A percentile compares a stretch with the other conserved stretches of the same genome.
Evolutionary conservation across 1,139 yeast species (phyloP).

Genomic region (Geotrichum siamense): DNA sequence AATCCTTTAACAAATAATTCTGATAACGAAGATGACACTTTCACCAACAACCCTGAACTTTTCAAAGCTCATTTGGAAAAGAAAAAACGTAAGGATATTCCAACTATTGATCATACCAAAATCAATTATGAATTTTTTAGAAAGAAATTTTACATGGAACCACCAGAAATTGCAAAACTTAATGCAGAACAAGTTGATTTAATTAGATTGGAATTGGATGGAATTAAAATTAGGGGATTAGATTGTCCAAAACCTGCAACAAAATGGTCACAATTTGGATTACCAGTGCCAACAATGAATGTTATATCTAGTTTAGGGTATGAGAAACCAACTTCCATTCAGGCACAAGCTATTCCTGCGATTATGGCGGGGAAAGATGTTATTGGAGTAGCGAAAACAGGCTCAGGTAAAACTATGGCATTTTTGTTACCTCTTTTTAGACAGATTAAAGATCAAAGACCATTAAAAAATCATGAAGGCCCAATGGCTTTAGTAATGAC

Average conservation of each 20-base stretch:
- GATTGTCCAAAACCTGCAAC: constrained; percentile 59
- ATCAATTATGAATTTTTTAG: constrained; percentile 49
- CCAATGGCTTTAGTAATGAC: constrained; percentile 78
- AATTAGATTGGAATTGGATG: constrained; percentile 52
- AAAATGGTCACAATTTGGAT: constrained; percentile 77
- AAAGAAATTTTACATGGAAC: constrained; percentile 59
- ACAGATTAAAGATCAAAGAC: constrained; percentile 68
- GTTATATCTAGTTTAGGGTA: constrained; percentile 50
- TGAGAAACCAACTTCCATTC: constrained; percentile 74
- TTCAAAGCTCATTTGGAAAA: constrained; percentile 34
- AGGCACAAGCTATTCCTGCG: constrained; percentile 85
- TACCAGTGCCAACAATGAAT: constrained; percentile 52
- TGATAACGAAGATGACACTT: constrained; percentile 30
- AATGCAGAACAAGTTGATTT: constrained; percentile 48
- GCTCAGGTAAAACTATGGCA: constrained; percentile 91
- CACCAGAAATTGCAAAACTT: constrained; percentile 46
- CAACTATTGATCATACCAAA: constrained; percentile 42
- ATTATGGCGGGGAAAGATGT: constrained; percentile 86
- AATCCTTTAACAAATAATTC: constrained; percentile 22
- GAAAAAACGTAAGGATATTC: constrained; percentile 39
- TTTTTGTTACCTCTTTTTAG: constrained; percentile 77
- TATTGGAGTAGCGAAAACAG: constrained; percentile 92
- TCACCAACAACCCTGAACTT: constrained; percentile 29
- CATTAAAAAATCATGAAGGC: constrained; percentile 50
- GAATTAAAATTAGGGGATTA: constrained; percentile 54